Conservation (phyloP, 176 grass and related monocot species). For the Elymus sibiricus region DNA sequence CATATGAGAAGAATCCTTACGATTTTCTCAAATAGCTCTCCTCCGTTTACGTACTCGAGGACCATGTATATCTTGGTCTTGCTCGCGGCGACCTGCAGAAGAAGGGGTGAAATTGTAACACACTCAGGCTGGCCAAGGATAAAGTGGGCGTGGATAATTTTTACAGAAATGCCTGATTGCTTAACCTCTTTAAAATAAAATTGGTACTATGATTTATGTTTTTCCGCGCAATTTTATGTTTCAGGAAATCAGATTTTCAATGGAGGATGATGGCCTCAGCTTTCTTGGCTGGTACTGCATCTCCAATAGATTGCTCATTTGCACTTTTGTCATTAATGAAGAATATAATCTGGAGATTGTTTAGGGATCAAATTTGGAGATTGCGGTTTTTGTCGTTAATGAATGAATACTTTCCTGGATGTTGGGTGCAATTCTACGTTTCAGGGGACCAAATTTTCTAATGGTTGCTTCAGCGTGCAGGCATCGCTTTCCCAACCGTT, state of each 20-base stretch:
- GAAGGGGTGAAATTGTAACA: background rate
- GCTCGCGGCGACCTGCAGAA: conserved; percentile 78
- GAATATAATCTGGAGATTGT: background rate
- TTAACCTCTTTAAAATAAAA: background rate
- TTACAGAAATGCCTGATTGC: background rate
- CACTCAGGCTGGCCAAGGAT: background rate
- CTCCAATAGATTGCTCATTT: background rate
- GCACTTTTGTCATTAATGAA: background rate
- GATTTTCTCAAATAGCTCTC: conserved; percentile 89
- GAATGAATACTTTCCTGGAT: too few species aligned
- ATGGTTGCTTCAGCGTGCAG: background rate
- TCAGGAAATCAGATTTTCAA: conserved; percentile 2
- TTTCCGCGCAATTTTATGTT: background rate
- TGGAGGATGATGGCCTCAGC: background rate
- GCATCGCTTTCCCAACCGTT: conserved; percentile 16
- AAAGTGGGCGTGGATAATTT: background rate
- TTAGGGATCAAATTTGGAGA: too few species aligned
- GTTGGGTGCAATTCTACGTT: background rate
- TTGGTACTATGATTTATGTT: background rate
- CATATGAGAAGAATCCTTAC: conserved; percentile 35
- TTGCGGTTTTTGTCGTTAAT: too few species aligned
- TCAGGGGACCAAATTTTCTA: background rate
- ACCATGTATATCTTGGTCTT: conserved; percentile 98
- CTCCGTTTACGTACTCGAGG: conserved; percentile 83
- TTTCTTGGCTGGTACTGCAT: background rate